Evolutionary conservation across 1,284 basidiomycete genomes (phyloP), one percentile per base, ranked within the genome.

Genomic region (Ganoderma boninense): DNA sequence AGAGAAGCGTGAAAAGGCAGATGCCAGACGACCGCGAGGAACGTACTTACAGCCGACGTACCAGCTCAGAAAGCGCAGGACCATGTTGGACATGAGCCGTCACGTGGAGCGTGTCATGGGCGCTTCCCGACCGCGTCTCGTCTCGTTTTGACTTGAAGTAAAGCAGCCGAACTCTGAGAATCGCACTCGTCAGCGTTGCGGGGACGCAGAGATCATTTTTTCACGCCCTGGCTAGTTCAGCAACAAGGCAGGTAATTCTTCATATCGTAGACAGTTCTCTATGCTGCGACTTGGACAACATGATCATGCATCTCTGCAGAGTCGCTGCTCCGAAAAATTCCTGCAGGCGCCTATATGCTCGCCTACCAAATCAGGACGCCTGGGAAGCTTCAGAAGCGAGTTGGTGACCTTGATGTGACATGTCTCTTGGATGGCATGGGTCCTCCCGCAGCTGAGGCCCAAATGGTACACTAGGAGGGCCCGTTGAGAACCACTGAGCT

Each of bases 81-180:
- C 64, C 32, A 74, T 74, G 71, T 75, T 75, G 70, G 70, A 74
- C 63, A 73, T 60, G 49, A 46, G 67, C 5, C 0, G 49, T 74
- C 75, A 76, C 75, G 75, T 76, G 75, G 23, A 42, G 23, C 38
- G 60, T 23, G 60, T 57, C 16, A 60, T 60, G 35, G 61, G 60
- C 73, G 74, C 70, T 70, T 67, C 54, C 54, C 23, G 40, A 65
- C 65, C 65, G 66, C 69, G 64, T 32, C 62, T 54, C 14, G n/a
- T 54, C 68, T 62, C 56, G 26, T 14, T 43, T 7, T 10, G 38
- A 38, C 38, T 43, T 43, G 14, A 16, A 14, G 43, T 16, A 43
- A 43, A 43, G 42, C 14, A 14, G 43, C 43, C 43, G 11, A 49
- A n/a, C n/a, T 23, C 46, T 49, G n/a, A 56, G 26, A 32, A 32